These are phyloP conservation scores for Hymenoscyphus infarciens DNA, from an alignment of 2,329 filamentous ascomycete genomes.

Conservation along the genomic window DNA sequence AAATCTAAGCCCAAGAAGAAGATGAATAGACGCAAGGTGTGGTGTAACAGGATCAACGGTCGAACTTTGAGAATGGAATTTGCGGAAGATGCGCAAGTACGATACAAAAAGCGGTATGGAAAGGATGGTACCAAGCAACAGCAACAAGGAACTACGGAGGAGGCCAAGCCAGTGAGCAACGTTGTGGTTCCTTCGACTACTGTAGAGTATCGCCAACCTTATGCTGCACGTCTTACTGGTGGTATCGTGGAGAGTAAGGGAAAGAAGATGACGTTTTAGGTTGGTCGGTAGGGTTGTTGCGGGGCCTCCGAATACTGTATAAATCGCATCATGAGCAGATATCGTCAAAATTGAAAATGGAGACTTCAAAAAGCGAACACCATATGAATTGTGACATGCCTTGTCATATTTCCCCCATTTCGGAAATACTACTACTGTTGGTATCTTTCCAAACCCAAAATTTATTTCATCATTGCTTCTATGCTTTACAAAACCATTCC, in stretches of 20 bases:
- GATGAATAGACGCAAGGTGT: slow-evolving; percentile 57
- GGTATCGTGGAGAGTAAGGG: slow-evolving; percentile 75
- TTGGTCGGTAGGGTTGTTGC: not conserved
- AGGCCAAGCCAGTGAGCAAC: slow-evolving; percentile 31
- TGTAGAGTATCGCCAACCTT: slow-evolving; percentile 44
- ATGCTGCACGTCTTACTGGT: slow-evolving; percentile 65
- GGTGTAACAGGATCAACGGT: slow-evolving; percentile 80
- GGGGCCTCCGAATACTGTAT: not conserved
- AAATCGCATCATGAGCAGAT: not conserved
- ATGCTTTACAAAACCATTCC: too few relatives aligned
- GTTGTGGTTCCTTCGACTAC: slow-evolving; percentile 35
- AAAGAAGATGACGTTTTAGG: slow-evolving; percentile 80
- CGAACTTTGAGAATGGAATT: slow-evolving; percentile 84
- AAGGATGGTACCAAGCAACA: slow-evolving; percentile 56
- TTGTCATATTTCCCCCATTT: too few relatives aligned
- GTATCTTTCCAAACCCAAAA: too few relatives aligned
- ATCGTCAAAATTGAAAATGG: not conserved
- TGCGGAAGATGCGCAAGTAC: slow-evolving; percentile 81
- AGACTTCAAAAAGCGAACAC: not conserved
- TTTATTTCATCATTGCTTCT: too few relatives aligned
- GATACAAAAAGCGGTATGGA: slow-evolving; percentile 93
- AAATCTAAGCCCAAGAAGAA: slow-evolving; percentile 57
- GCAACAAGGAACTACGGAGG: slow-evolving; percentile 15
- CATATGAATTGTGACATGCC: too few relatives aligned
- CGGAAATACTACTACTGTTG: too few relatives aligned